These are phyloP conservation scores for Monilinia polystroma DNA, from an alignment of 2,329 filamentous ascomycete species.

Conservation along the genomic window DNA sequence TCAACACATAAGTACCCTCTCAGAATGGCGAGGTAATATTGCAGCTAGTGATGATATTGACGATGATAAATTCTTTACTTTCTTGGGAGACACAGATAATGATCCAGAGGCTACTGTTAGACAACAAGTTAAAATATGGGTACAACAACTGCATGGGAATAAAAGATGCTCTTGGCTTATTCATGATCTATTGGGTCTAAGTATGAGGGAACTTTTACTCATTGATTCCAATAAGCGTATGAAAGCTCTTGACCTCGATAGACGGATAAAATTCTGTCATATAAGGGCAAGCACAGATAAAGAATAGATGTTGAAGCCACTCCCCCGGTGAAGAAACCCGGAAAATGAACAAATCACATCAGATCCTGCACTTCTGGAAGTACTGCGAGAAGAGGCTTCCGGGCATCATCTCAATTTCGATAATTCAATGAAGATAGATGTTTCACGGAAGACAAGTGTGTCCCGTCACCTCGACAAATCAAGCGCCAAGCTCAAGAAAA, in stretches of 20 bases:
- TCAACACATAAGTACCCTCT: constrained; percentile 27
- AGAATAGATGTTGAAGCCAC: constrained; percentile 27
- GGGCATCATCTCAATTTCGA: too few relatives aligned
- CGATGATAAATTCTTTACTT: constrained; percentile 33
- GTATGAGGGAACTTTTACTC: constrained; percentile 25
- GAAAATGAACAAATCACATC: too few relatives aligned
- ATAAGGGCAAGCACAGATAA: constrained; percentile 17
- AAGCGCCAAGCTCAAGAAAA: too few relatives aligned
- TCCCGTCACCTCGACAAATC: too few relatives aligned
- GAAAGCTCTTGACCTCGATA: constrained; percentile 15
- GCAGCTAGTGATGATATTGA: constrained; percentile 11
- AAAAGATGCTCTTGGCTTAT: constrained; percentile 28
- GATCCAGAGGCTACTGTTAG: constrained; percentile 9
- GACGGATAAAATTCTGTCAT: constrained; percentile 10
- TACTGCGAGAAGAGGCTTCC: too few relatives aligned
- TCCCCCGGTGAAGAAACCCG: neutral
- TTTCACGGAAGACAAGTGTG: too few relatives aligned
- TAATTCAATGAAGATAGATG: too few relatives aligned
- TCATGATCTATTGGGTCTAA: constrained; percentile 29
- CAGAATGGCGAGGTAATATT: constrained; percentile 8
- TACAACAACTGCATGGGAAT: constrained; percentile 22
- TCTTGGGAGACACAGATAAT: constrained; percentile 8
- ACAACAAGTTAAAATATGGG: constrained; percentile 19
- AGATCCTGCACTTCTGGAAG: too few relatives aligned
- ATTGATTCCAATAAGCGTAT: constrained; percentile 22